A percentile compares a stretch with the other conserved stretches of the same genome.
Evolutionary conservation across 2,329 filamentous ascomycete species (phyloP).

Genomic region (Curvularia verruculosa): DNA sequence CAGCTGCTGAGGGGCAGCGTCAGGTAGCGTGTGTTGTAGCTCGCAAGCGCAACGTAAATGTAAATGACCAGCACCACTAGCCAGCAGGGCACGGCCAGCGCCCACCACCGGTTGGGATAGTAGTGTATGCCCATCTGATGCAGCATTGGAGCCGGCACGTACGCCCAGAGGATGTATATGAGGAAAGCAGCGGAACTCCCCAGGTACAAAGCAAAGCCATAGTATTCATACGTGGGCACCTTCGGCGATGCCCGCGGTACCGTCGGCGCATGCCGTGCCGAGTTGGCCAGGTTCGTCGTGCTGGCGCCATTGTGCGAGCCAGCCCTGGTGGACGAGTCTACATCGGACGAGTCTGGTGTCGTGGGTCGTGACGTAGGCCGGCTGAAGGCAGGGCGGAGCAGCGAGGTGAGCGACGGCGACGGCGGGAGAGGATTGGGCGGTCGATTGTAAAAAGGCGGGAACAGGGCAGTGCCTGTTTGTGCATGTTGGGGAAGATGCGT

Average conservation of each 20-base stretch:
- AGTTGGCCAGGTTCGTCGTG: slow-evolving; percentile 61
- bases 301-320: slow-evolving; percentile 28
- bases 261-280: slow-evolving; percentile 63
- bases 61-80: slow-evolving; percentile 87
- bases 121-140: slow-evolving; percentile 94
- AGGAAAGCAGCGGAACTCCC: slow-evolving; percentile 82
- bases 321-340: slow-evolving; percentile 60
- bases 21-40: slow-evolving; percentile 87
- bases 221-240: slow-evolving; percentile 99
- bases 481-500: slow-evolving; percentile 50
- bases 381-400: slow-evolving; percentile 75
- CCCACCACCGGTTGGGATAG: slow-evolving; percentile 98
- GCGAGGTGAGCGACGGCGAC: slow-evolving; percentile 88
- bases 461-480: slow-evolving; percentile 48
- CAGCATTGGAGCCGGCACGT: slow-evolving; percentile 87
- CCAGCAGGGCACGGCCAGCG: slow-evolving; percentile 87
- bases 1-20: slow-evolving; percentile 80
- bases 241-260: slow-evolving; percentile 87
- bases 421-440: slow-evolving; percentile 95
- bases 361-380: slow-evolving; percentile 74
- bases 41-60: slow-evolving; percentile 90
- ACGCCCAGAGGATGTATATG: slow-evolving; percentile 79
- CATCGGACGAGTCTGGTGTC: slow-evolving; percentile 89
- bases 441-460: slow-evolving; percentile 94
- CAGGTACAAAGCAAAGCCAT: slow-evolving; percentile 95